phyloP scores from a whole-genome alignment of 2,329 filamentous ascomycete genomes.

The Microcyclospora pomicola region DNA sequence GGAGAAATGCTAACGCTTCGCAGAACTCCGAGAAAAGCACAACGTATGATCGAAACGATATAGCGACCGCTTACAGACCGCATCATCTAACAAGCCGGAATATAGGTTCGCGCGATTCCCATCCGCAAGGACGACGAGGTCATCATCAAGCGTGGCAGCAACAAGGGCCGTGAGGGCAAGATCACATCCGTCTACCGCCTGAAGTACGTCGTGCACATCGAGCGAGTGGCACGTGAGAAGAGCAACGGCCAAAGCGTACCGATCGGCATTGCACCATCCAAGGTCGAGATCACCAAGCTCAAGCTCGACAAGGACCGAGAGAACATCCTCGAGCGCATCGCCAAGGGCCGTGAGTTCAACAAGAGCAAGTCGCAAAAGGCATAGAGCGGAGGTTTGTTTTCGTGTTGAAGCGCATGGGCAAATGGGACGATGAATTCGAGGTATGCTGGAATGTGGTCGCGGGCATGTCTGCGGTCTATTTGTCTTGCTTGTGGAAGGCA shows the following conservation, averaged over 20 bases:
- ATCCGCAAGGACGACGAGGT: conserved; percentile 84
- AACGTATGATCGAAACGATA: conserved; percentile 47
- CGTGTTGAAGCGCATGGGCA: not conserved
- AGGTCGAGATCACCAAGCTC: conserved; percentile 96
- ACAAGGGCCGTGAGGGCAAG: conserved; percentile 99
- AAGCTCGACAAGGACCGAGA: conserved; percentile 96
- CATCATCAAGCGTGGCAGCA: conserved; percentile 74
- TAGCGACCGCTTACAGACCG: conserved; percentile 1
- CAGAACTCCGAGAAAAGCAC: conserved; percentile 90
- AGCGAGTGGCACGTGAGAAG: conserved; percentile 96
- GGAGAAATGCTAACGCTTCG: conserved; percentile 11
- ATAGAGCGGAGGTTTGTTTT: conserved; percentile 29
- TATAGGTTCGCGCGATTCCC: conserved; percentile 81
- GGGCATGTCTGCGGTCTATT: no score
- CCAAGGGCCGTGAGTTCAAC: conserved; percentile 58
- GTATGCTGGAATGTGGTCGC: not conserved
- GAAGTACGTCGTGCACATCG: conserved; percentile 95
- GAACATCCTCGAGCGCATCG: conserved; percentile 74
- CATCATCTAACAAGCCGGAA: conserved; percentile 7
- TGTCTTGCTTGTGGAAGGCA: no score
- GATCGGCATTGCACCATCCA: conserved; percentile 87
- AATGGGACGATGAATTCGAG: not conserved
- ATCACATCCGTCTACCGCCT: conserved; percentile 94
- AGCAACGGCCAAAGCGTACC: conserved; percentile 91
- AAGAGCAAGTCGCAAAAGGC: conserved; percentile 50